Evolutionary conservation across 1,284 basidiomycete species (phyloP), one percentile per base, ranked within the genome.

Genomic region (Heimioporus retisporus): DNA sequence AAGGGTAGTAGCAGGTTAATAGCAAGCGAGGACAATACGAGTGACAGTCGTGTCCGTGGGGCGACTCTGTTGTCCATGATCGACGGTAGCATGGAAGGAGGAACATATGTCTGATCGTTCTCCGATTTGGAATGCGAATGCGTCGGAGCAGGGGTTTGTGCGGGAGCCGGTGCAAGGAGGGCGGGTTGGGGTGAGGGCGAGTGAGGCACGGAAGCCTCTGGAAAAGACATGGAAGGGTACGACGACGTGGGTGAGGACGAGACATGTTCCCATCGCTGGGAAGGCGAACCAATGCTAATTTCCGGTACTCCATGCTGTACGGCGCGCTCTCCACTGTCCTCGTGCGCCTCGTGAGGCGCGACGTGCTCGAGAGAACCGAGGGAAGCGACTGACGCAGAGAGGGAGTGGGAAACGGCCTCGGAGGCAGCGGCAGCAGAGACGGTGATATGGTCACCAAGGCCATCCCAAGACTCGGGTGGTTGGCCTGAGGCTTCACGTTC

Each of bases 1-100:
- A 99, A 99, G 0, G 97, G 97, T 54, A 99, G 84, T 3, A 96
- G 81, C 66, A 99, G 81, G 80, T 99, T 99, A 82, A 99, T 96
- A 50, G 94, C 94, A 65, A 99, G 79, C 13, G 94, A 91, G 6
- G 96, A 94, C 55, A 94, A 76, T 65, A 98, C 81, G 8, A 96
- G 94, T 59, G 87, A 86, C 42, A 91, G 72, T 60, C 93, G 89
- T 43, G 91, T 90, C 68, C 86, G 85, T 56, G 84, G 83, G 35
- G 91, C 86, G 60, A 95, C 82, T 61, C 88, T 83, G 25, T 85
- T 79, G 75, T 96, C 92, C 80, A 96, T 95, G 67, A 97, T 85
- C 21, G 93, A 88, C n/a, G 93, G 83, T 2, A 96, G 95, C n/a
- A 85, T 86, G 25, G 91, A 90, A 7, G 87, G 81, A 61, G 86